Evolutionary conservation across 176 grass and related monocot species (phyloP), one percentile per base, ranked within the genome.

Genomic region (Themeda triandra): DNA sequence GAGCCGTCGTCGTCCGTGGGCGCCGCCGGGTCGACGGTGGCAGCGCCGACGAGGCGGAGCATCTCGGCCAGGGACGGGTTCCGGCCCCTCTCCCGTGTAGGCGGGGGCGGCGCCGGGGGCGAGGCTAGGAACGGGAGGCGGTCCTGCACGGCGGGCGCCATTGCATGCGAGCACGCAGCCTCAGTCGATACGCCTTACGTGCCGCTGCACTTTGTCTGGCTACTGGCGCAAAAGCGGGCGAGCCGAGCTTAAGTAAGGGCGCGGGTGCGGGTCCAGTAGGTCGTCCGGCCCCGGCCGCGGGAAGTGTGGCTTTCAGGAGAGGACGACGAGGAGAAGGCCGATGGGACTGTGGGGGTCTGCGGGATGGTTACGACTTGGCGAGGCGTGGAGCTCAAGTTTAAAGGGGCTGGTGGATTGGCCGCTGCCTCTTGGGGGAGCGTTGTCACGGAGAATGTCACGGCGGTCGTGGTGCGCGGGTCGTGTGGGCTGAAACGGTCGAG

Each of bases 21-120:
- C 49, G 63, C 63, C 13, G 17, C 29, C 18, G 56, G 71, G 84
- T 79, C 84, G 8, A 54, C 83, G 29, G 69, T 89, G 10, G 88
- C 91, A 2, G 93, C 95, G 39, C 86, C 91, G 40, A 97, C 92
- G 83, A 83, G 90, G 53, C 91, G 83, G 74, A 97, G 89, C 66
- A 97, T 89, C 84, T 97, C 83, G 18, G 84, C 85, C 21, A 94
- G 88, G 13, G 92, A 88, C 3, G 84, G 85, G 41, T 88, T 88
- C 29, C 83, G 76, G 39, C 59, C 62, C 30, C 81, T 70, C 67
- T 13, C 86, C 0, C 77, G 64, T 23, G 24, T 14, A 24, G 68
- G 66, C 12, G 46, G 69, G 1, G 28, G 70, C 13, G 74, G 9
- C 41, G 41, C 28, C 17, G 44, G 86, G 3, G 84, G 86, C 66